Evolutionary conservation across 2,329 filamentous ascomycete species (phyloP).

Genomic region (Taxawa tesnikishii): DNA sequence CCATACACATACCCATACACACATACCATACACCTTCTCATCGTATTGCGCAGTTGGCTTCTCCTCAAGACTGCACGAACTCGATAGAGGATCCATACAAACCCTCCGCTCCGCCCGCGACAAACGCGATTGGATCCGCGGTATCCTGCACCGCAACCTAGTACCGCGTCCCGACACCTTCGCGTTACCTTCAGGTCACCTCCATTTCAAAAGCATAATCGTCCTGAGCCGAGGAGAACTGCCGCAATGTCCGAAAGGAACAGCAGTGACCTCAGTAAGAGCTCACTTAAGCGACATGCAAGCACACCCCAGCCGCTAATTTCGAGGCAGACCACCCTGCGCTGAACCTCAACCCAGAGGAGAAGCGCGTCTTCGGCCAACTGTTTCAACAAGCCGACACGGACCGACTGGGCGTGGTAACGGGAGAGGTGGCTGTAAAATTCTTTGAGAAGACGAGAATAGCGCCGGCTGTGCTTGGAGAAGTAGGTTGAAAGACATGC

Average conservation of each 20-base stretch:
- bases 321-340: conserved; percentile 15
- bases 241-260: background rate
- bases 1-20: too few relatives aligned
- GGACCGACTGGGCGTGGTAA: conserved; percentile 84
- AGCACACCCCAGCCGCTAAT: conserved; percentile 7
- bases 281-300: background rate
- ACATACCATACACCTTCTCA: too few relatives aligned
- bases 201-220: too few relatives aligned
- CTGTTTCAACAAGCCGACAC: conserved; percentile 89
- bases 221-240: too few relatives aligned
- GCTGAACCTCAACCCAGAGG: conserved; percentile 69
- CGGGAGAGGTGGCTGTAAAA: conserved; percentile 88
- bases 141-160: too few relatives aligned
- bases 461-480: conserved; percentile 72
- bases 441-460: conserved; percentile 97
- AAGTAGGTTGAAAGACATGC: conserved; percentile 44
- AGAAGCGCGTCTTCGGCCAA: conserved; percentile 88
- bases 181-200: too few relatives aligned
- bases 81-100: too few relatives aligned
- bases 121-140: too few relatives aligned
- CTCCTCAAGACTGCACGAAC: too few relatives aligned
- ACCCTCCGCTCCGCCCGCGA: too few relatives aligned
- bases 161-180: too few relatives aligned
- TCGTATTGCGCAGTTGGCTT: too few relatives aligned
- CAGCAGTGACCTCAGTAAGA: conserved; percentile 7